Base-by-base conservation (phyloP, 306 rosid genomes). In the Castanopsis chinensis region DNA sequence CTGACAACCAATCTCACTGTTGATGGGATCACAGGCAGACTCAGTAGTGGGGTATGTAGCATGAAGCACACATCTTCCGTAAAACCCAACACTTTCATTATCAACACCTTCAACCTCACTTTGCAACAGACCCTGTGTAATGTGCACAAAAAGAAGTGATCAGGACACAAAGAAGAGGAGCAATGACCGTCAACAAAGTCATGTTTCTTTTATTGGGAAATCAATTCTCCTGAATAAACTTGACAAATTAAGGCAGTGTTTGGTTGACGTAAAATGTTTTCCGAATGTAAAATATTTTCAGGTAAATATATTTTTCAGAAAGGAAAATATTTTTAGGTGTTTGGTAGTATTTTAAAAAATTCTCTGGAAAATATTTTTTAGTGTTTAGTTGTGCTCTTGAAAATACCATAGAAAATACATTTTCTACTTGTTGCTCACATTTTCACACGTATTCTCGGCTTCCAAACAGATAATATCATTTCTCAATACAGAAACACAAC, bases 31-130 rank as follows among this genome's bases (percentile, higher is more conserved):
- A 67, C 59, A 55, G 28, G 69, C 71, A n/a, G 84, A 74, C 84
- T 68, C 82, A 61, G 71, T 79, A 49, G 71, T 71, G 32, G 82
- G 75, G 30, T 81, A 79, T 67, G 79, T 64, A 72, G 89, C 88
- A 89, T 91, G 96, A 84, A 80, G 88, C 58, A 52, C 72, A 69
- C 90, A 91, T 75, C 84, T 91, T 77, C 91, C 93, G 72, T 89
- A 91, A 81, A 91, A 89, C 28, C 88, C 92, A 84, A 91, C 86
- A 17, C 63, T 89, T 71, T 89, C 88, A 15, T 79, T 79, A 72
- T 87, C 83, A 77, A 69, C 79, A 25, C 91, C 96, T 83, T 91
- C 93, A 72, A 82, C 73, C 83, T 88, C 94, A 71, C 86, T 83
- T 87, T 89, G 95, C 81, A 91, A 82, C 60, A 89, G 85, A 81